Base-by-base conservation (phyloP, 192 early-diverging fungal species). In the Helicostylum pulchrum region DNA sequence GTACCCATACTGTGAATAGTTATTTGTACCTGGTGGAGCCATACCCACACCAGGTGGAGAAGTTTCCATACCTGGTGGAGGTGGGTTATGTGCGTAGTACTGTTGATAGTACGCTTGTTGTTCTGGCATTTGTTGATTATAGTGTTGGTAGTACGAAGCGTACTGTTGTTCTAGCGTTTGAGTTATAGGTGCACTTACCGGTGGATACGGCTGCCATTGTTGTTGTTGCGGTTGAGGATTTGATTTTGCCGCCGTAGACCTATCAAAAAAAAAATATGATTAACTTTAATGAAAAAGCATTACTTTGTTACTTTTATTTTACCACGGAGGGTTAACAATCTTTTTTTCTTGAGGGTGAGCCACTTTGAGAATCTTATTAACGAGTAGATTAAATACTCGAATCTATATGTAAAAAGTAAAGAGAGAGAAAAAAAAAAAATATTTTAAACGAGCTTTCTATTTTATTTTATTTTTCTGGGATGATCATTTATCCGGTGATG, bases 61-160 rank as follows among this genome's bases (percentile, higher is more conserved):
- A 56, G 32, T 39, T 48, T 50, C 45, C 19, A 50, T 26, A 23
- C 32, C 56, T 14, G 68, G 53, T 59, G 66, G 21, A 30, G 64
- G 55, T 39, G 46, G 32, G 19, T 62, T 26, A 42, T 64, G 47
- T 15, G 17, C 50, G n/a, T 64, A 64, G 45, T 64, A 64, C n/a
- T 51, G 48, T 26, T 46, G 36, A 32, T 64, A 64, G 26, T 64
- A 64, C 15, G 62, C 51, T 14, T 64, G 62, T 15, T 64, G 50
- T 7, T 50, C 20, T 64, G 62, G 32, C 20, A n/a, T 31, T 19
- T 59, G 57, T 14, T 36, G 8, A 19, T 48, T 12, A 23, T 59
- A 45, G 7, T 59, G 57, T 1, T 42, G 6, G 45, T 59, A 59
- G 15, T 59, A 59, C 7, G 15, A 20, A 10, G 55, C 15, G 45